Evolutionary conservation across 2,329 filamentous ascomycete genomes (phyloP).

Genomic region (Ceratocystis variospora): DNA sequence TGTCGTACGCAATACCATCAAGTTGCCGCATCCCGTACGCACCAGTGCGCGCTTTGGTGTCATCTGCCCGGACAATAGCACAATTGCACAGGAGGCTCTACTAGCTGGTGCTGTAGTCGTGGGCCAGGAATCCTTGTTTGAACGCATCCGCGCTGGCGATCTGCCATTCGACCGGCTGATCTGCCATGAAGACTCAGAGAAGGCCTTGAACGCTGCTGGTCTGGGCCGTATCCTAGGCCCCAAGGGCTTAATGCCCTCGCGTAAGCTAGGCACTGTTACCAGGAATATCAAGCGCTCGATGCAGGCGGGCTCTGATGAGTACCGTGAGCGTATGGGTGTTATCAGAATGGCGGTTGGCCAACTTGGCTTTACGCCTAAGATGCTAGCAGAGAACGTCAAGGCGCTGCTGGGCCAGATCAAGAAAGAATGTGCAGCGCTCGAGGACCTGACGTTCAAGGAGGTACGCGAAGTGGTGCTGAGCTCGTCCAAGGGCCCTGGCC

Average conservation of each 20-base stretch:
- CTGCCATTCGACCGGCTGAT: conserved; percentile 83
- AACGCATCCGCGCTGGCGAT: conserved; percentile 55
- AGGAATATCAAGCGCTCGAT: conserved; percentile 63
- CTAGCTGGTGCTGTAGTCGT: conserved; percentile 68
- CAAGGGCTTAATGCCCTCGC: conserved; percentile 79
- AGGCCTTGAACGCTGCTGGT: conserved; percentile 65
- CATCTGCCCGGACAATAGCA: conserved; percentile 71
- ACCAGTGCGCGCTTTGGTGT: conserved; percentile 83
- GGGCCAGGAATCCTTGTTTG: conserved; percentile 76
- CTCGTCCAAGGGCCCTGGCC: conserved; percentile 73
- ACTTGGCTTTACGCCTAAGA: conserved; percentile 72
- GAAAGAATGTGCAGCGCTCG: conserved; percentile 61
- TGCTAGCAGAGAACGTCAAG: conserved; percentile 74
- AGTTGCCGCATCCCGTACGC: conserved; percentile 77
- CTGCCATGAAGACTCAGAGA: conserved; percentile 66
- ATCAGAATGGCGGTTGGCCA: conserved; percentile 85
- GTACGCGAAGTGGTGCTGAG: conserved; percentile 59
- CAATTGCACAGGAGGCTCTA: conserved; percentile 57
- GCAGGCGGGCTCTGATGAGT: conserved; percentile 67
- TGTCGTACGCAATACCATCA: conserved; percentile 73
- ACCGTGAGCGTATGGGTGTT: conserved; percentile 72
- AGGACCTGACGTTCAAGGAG: conserved; percentile 35
- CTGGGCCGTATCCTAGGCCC: conserved; percentile 76
- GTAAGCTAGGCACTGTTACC: conserved; percentile 79
- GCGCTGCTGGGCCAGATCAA: conserved; percentile 62